Conservation (phyloP, 2,329 filamentous ascomycete species). For the Clonostachys byssicola region DNA sequence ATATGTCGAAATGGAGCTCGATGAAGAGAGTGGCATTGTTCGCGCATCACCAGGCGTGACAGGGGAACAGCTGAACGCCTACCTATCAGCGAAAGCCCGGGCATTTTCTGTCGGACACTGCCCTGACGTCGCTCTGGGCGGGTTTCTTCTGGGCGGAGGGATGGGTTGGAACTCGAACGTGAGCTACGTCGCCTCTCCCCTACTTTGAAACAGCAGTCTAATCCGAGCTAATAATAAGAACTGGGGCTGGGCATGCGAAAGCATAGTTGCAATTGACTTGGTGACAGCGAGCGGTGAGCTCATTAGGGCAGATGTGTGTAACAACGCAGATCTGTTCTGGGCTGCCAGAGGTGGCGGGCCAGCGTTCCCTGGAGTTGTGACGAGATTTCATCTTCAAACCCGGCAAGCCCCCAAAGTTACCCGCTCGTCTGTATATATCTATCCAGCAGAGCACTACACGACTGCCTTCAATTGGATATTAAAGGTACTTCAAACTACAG, state of each 20-base stretch:
- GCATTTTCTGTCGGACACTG: constrained; percentile 52
- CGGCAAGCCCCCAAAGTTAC: constrained; percentile 18
- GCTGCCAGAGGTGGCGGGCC: not conserved
- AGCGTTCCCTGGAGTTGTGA: constrained; percentile 47
- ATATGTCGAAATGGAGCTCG: constrained; percentile 24
- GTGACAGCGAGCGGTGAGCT: constrained; percentile 37
- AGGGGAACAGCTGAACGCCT: constrained; percentile 32
- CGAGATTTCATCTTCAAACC: constrained; percentile 41
- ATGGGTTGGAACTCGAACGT: constrained; percentile 56
- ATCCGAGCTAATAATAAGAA: constrained; percentile 35
- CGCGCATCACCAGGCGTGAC: constrained; percentile 42
- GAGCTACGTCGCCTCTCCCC: constrained; percentile 5
- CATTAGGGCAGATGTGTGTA: constrained; percentile 23
- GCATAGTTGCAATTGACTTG: constrained; percentile 37
- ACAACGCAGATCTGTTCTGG: constrained; percentile 31
- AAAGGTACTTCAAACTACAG: constrained; percentile 18
- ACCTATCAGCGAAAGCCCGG: constrained; percentile 26
- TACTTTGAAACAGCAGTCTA: not conserved
- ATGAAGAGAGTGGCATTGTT: constrained; percentile 28
- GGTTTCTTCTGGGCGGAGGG: constrained; percentile 50
- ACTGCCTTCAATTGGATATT: constrained; percentile 42
- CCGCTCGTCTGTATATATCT: constrained; percentile 36
- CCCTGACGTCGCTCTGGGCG: constrained; percentile 51
- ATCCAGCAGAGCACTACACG: constrained; percentile 35
- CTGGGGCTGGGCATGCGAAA: constrained; percentile 51